Evolutionary conservation across 345 rosid species (phyloP).

Genomic region (Trapa incisa): DNA sequence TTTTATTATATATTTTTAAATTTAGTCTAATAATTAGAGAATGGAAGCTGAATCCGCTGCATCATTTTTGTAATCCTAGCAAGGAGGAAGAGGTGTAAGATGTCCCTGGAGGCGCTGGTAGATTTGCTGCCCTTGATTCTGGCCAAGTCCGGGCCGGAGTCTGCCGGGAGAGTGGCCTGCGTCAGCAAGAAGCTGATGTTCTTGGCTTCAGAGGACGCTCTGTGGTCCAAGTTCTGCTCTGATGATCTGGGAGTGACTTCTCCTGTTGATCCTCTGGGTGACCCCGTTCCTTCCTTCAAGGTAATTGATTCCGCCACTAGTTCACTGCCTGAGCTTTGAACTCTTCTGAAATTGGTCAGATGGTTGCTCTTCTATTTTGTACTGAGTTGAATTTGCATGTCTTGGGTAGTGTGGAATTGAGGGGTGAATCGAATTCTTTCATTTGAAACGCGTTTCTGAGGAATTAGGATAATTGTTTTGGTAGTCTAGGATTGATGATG

Average conservation of each 20-base stretch:
- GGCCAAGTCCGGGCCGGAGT: constrained; percentile 37
- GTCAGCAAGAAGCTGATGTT: constrained; percentile 36
- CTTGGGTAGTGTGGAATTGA: neutral
- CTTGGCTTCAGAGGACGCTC: constrained; percentile 52
- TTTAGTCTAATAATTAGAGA: too few relatives aligned
- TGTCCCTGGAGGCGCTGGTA: constrained; percentile 56
- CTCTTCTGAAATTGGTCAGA: neutral
- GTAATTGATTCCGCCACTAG: constrained; percentile 14
- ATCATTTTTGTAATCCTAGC: neutral
- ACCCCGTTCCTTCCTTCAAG: constrained; percentile 57
- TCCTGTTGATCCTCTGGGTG: constrained; percentile 56
- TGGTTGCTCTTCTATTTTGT: too few relatives aligned
- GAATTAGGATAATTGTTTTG: neutral
- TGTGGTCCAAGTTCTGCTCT: constrained; percentile 60
- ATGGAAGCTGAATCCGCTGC: too few relatives aligned
- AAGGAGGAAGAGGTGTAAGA: constrained; percentile 1
- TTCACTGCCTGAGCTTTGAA: neutral
- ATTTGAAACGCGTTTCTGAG: neutral
- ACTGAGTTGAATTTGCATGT: too few relatives aligned
- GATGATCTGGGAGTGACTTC: constrained; percentile 46
- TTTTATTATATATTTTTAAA: too few relatives aligned
- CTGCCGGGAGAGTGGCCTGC: constrained; percentile 36
- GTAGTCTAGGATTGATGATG: too few relatives aligned
- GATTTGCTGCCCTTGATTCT: constrained; percentile 47
- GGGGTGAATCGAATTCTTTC: neutral